A percentile compares a stretch with the other conserved stretches of the same genome.
Conservation (phyloP, 495 filamentous ascomycete genomes). For the Halenospora varia region DNA sequence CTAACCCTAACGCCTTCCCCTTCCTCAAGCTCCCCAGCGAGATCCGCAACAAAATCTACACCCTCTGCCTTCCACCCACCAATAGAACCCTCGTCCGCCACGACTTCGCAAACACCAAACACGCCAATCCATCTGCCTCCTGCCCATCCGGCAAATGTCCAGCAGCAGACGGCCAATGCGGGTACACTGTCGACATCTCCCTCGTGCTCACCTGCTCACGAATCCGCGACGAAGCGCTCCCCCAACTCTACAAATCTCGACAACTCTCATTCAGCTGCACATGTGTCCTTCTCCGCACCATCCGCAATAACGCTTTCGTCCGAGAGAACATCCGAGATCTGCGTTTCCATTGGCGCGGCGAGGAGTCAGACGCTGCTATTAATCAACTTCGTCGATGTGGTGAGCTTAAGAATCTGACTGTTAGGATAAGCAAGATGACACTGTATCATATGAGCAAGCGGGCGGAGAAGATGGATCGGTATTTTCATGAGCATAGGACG, state of each 20-base stretch:
- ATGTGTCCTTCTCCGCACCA: not conserved
- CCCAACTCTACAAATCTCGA: not conserved
- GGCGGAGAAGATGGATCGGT: not conserved
- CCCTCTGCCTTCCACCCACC: constrained; percentile 26
- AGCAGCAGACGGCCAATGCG: not conserved
- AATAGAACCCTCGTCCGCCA: constrained; percentile 10
- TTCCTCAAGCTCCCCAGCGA: constrained; percentile 36
- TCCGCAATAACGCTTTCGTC: not conserved
- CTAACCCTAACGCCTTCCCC: constrained; percentile 26
- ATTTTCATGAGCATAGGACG: not conserved
- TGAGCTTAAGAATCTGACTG: not conserved
- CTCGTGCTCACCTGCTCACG: not conserved
- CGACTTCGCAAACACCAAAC: not conserved
- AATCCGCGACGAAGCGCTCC: constrained; percentile 1
- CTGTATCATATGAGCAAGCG: not conserved
- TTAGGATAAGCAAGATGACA: not conserved
- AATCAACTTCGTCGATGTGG: not conserved
- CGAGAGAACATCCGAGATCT: not conserved
- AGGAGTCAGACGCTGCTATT: not conserved
- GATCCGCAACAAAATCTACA: constrained; percentile 37
- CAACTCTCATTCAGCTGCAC: not conserved
- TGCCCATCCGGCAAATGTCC: constrained; percentile 23
- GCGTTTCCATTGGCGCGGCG: not conserved
- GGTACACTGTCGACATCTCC: not conserved
- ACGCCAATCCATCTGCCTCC: not conserved